Evolutionary conservation across 2,329 filamentous ascomycete genomes (phyloP), one percentile per base, ranked within the genome.

Genomic region (Penicillium thymicola): DNA sequence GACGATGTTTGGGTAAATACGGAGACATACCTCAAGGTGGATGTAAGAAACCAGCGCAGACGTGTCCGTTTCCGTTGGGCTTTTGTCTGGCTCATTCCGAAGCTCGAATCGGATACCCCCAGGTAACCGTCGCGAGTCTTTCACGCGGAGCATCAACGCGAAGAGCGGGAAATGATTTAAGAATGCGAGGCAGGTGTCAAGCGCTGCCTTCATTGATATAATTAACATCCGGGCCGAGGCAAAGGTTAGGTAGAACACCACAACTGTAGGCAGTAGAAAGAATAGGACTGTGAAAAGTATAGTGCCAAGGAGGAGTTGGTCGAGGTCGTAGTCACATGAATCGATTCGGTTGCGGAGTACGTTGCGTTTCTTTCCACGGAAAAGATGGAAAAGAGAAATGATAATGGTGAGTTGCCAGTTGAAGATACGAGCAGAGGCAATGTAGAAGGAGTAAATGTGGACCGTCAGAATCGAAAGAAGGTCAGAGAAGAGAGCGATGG

Each of bases 341-440:
- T 99, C 94, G 68, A 99, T 97, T 76, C 94, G 92, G 70, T 97
- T 96, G 59, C 95, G 89, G 23, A 99, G 84, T 16, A 99, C 89
- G 65, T 99, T 99, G 71, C 96, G 89, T 75, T 99, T 99, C 79
- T 97, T 97, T 57, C 94, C 95, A 32, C 93, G 90, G 72, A 99
- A 99, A 10, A 99, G 86, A 72, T 99, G 95, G 75, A 99, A 99
- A n/a, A 99, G 85, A 11, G 93, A 97, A 63, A 93, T 88, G 62
- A 99, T 88, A 60, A 99, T 97, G 4, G 89, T 96, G 59, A 99
- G 86, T 75, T 99, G 94, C 94, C 94, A 99, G 76, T 97, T 92
- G 75, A 93, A 99, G 68, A 99, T 97, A 50, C 94, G 88, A 3
- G 94, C 94, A 9, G 92, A 96, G 16, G 95, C 93, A 55, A 97